Evolutionary conservation across 2,329 filamentous ascomycete genomes (phyloP), one percentile per base, ranked within the genome.

Genomic region (Scopulariopsis brevicaulis): DNA sequence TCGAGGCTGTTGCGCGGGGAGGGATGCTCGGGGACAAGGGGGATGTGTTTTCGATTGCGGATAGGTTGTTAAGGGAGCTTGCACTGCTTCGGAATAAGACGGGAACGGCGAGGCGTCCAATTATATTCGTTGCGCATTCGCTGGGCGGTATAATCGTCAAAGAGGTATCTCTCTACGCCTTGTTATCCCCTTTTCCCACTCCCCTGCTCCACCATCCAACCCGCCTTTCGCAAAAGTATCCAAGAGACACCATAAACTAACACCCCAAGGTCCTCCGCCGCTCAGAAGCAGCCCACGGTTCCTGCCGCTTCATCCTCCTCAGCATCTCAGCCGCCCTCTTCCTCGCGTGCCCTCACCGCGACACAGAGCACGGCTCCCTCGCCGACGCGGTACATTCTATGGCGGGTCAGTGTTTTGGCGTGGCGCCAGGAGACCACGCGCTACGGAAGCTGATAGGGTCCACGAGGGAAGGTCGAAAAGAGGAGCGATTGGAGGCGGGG

Each of bases 81-180:
- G 62, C 64, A 2, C 53, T 61, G 4, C 40, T 63, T 1, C 55
- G 67, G 2, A 54, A 62, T 0, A 56, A 60, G 3, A 59, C 63
- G 12, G 60, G 60, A 1, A 59, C 58, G 1, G 58, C 22, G 0
- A 56, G 59, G 0, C 59, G 67, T 1, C 64, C 67, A 10, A 58
- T 70, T 6, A 59, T 69, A 1, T 65, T 69, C 12, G 60, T 70
- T 2, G 63, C 67, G 0, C 67, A 70, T 48, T 67, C 66, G 1
- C 65, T 67, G 0, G 68, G 68, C 1, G 68, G 68, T 12, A 53
- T 70, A 3, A 34, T 70, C 3, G 63, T 70, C 15, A 70, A 70
- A 55, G 68, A 70, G 64, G 67, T 70, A 25, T 6, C 14, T 46
- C 18, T 43, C 18, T 28, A 22, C 8, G 3, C 34, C 5, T n/a